Conservation (phyloP, 306 rosid species). For the Albizia julibrissin region DNA sequence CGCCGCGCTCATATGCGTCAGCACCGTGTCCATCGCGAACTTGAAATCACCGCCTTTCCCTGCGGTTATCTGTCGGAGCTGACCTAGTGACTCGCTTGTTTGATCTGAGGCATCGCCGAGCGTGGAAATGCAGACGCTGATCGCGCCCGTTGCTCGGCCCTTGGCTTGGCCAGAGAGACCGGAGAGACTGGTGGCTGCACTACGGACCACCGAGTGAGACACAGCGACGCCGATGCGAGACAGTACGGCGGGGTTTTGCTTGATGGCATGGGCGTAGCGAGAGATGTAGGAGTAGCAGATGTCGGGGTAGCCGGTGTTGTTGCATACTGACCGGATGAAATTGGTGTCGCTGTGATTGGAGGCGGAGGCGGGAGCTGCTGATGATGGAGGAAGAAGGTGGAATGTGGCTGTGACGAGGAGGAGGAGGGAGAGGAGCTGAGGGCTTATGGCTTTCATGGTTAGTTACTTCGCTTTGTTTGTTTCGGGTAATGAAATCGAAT, state of each 20-base stretch:
- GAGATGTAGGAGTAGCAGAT: conserved; percentile 79
- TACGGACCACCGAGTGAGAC: conserved; percentile 52
- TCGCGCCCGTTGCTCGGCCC: conserved; percentile 47
- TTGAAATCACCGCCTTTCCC: conserved; percentile 43
- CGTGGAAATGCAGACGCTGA: conserved; percentile 77
- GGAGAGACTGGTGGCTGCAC: conserved; percentile 51
- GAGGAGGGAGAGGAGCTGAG: not conserved
- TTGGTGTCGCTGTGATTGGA: not conserved
- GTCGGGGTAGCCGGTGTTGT: conserved; percentile 67
- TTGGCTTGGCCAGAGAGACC: conserved; percentile 56
- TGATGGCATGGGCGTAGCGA: conserved; percentile 70
- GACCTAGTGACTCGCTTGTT: conserved; percentile 74
- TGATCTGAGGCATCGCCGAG: conserved; percentile 82
- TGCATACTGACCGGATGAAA: conserved; percentile 78
- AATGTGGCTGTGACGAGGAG: not conserved
- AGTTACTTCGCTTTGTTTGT: not conserved
- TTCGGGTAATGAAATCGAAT: not conserved
- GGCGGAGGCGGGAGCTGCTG: not conserved
- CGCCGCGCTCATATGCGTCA: conserved; percentile 99
- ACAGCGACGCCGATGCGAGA: conserved; percentile 76
- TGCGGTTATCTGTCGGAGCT: conserved; percentile 67
- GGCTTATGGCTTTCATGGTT: not conserved
- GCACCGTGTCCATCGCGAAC: conserved; percentile 88
- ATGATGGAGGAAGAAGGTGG: no score
- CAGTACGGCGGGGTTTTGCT: conserved; percentile 56